A percentile compares a stretch with the other conserved stretches of the same genome.
Evolutionary conservation across 371 early-diverging fungal genomes (phyloP).

Genomic region (Mucor irregularis): DNA sequence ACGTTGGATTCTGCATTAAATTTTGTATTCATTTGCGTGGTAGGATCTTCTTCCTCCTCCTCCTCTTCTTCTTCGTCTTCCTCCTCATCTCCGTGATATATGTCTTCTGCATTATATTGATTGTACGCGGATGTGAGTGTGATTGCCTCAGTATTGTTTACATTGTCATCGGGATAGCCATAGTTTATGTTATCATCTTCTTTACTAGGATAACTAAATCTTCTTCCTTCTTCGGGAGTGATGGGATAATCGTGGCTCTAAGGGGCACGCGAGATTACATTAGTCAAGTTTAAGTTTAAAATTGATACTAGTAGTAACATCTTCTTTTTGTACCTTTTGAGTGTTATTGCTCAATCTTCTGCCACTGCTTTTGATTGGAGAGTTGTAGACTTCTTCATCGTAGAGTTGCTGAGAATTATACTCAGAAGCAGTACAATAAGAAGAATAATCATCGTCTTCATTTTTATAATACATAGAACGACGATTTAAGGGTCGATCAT

Average conservation of each 20-base stretch:
- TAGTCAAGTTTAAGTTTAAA: neutral
- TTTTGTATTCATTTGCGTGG: conserved; percentile 1
- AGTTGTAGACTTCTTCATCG: no score
- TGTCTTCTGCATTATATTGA: neutral
- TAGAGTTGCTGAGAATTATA: no score
- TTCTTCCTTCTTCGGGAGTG: conserved; percentile 3
- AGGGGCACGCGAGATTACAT: no score
- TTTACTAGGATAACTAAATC: neutral
- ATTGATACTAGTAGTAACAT: neutral
- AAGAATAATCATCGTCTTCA: no score
- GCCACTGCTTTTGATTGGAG: no score
- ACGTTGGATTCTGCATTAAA: neutral
- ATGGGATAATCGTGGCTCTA: neutral
- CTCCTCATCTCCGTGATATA: neutral
- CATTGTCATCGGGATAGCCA: no score
- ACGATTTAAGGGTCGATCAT: no score
- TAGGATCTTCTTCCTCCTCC: conserved; percentile 6
- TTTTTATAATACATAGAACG: no score
- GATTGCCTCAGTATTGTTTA: no score
- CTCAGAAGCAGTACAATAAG: no score
- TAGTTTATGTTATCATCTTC: neutral
- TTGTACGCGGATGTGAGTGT: no score
- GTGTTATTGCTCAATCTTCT: no score
- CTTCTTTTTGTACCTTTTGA: neutral
- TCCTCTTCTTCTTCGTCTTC: neutral